These are phyloP conservation scores for Stephania yunnanensis DNA, from an alignment of 164 flowering plant genomes.

Conservation along the genomic window DNA sequence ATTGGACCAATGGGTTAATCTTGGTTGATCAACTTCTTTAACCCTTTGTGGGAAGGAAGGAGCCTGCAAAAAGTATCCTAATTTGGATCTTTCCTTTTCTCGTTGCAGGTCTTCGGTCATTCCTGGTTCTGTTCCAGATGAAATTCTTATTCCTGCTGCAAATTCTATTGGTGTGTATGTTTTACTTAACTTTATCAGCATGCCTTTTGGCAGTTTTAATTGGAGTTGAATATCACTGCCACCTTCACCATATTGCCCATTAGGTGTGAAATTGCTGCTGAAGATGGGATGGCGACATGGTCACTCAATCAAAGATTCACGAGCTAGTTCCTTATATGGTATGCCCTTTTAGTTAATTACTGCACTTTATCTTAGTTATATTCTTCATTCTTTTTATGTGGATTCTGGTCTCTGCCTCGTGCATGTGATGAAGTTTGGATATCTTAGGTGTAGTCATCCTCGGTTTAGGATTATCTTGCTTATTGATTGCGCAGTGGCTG, in stretches of 20 bases:
- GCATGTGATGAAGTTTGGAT: neutral
- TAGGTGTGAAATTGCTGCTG: slow-evolving; percentile 72
- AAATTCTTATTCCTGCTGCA: slow-evolving; percentile 63
- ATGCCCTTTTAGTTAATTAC: slow-evolving; percentile 15
- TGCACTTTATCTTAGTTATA: neutral
- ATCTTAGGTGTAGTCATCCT: no score
- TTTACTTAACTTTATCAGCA: neutral
- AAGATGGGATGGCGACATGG: slow-evolving; percentile 99
- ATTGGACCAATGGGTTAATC: neutral
- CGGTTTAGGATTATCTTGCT: no score
- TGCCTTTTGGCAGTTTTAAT: neutral
- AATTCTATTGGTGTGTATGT: slow-evolving; percentile 70
- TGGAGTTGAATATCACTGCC: neutral
- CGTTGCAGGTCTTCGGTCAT: slow-evolving; percentile 72
- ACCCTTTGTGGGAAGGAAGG: neutral
- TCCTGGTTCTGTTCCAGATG: slow-evolving; percentile 96
- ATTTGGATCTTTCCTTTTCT: neutral
- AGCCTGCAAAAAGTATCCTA: neutral
- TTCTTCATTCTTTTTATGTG: neutral
- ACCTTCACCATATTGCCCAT: slow-evolving; percentile 13
- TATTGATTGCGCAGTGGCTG: no score
- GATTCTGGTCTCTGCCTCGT: neutral
- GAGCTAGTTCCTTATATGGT: slow-evolving; percentile 51
- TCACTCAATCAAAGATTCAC: slow-evolving; percentile 63
- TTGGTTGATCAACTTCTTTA: neutral